Percentiles rank a stretch among this genome's conserved stretches.
These are phyloP conservation scores for Metahyphopichia silvanorum DNA, from an alignment of 805 yeast genomes.

Conservation along the genomic window DNA sequence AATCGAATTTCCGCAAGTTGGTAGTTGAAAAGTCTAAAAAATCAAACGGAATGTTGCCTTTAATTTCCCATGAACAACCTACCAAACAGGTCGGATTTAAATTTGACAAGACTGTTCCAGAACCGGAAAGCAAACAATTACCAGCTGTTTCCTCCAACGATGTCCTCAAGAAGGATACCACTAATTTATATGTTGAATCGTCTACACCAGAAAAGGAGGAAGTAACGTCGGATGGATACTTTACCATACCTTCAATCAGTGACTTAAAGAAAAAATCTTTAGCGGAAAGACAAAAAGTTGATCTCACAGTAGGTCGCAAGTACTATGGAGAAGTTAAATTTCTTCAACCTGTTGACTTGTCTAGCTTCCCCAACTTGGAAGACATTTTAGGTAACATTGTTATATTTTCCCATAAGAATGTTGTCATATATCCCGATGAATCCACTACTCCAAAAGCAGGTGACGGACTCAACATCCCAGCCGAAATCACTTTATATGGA, in stretches of 20 bases:
- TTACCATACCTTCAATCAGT: slow-evolving; percentile 76
- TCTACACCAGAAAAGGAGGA: too few species aligned
- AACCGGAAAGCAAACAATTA: not conserved
- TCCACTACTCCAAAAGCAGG: slow-evolving; percentile 60
- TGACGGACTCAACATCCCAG: slow-evolving; percentile 79
- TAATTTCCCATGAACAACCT: slow-evolving; percentile 2
- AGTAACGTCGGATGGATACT: slow-evolving; percentile 73
- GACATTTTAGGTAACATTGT: slow-evolving; percentile 66
- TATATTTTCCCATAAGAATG: slow-evolving; percentile 54
- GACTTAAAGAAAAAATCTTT: slow-evolving; percentile 59
- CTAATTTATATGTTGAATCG: too few species aligned
- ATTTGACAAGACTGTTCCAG: slow-evolving; percentile 2
- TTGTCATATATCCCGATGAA: slow-evolving; percentile 72
- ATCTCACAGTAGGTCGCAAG: slow-evolving; percentile 74
- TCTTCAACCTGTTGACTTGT: slow-evolving; percentile 77
- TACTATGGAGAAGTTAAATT: slow-evolving; percentile 78
- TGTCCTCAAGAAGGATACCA: slow-evolving; percentile 1
- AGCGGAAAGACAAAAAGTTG: slow-evolving; percentile 61
- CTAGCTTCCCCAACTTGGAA: slow-evolving; percentile 57
- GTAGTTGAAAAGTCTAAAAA: slow-evolving; percentile 46
- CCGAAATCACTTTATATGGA: slow-evolving; percentile 67
- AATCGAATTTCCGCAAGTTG: slow-evolving; percentile 50
- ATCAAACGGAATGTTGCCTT: not conserved
- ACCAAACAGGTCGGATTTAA: slow-evolving; percentile 17
- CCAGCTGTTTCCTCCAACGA: not conserved